Evolutionary conservation across 2,329 filamentous ascomycete species (phyloP).

Genomic region (Aspergillus cejpii): DNA sequence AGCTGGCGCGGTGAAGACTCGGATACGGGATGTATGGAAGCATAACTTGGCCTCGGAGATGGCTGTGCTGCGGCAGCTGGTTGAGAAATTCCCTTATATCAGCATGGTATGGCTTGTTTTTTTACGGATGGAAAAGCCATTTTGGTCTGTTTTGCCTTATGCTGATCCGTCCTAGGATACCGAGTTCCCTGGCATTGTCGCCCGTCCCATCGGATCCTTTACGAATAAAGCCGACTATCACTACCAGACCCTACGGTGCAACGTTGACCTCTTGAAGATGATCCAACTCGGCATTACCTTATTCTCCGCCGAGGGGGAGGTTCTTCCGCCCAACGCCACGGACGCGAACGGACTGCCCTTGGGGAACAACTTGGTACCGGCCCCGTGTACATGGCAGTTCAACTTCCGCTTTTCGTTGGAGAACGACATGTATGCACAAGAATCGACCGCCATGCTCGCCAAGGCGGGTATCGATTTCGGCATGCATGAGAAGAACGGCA

Average conservation of each 20-base stretch:
- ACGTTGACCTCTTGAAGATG: slow-evolving; percentile 94
- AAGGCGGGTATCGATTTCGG: slow-evolving; percentile 90
- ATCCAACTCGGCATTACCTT: slow-evolving; percentile 94
- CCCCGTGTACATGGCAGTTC: slow-evolving; percentile 95
- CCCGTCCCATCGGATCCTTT: slow-evolving; percentile 89
- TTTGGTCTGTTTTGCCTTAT: neutral
- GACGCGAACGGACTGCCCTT: slow-evolving; percentile 47
- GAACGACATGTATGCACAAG: slow-evolving; percentile 95
- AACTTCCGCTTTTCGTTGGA: slow-evolving; percentile 96
- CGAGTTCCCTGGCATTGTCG: slow-evolving; percentile 96
- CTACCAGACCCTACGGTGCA: slow-evolving; percentile 94
- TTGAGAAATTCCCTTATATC: slow-evolving; percentile 90
- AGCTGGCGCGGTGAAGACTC: slow-evolving; percentile 57
- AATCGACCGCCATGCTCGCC: slow-evolving; percentile 84
- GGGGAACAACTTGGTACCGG: slow-evolving; percentile 48
- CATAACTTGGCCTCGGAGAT: slow-evolving; percentile 89
- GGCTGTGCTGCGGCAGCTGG: slow-evolving; percentile 69
- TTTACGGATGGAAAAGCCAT: neutral
- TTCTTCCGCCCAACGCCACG: slow-evolving; percentile 64
- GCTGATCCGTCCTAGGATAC: slow-evolving; percentile 61
- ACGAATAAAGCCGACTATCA: slow-evolving; percentile 95
- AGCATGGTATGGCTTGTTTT: slow-evolving; percentile 66
- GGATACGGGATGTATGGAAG: slow-evolving; percentile 95
- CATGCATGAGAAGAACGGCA: slow-evolving; percentile 76
- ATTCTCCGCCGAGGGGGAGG: slow-evolving; percentile 84